Evolutionary conservation across 1,284 basidiomycete species (phyloP).

Genomic region (Cutaneotrichosporon sp.): DNA sequence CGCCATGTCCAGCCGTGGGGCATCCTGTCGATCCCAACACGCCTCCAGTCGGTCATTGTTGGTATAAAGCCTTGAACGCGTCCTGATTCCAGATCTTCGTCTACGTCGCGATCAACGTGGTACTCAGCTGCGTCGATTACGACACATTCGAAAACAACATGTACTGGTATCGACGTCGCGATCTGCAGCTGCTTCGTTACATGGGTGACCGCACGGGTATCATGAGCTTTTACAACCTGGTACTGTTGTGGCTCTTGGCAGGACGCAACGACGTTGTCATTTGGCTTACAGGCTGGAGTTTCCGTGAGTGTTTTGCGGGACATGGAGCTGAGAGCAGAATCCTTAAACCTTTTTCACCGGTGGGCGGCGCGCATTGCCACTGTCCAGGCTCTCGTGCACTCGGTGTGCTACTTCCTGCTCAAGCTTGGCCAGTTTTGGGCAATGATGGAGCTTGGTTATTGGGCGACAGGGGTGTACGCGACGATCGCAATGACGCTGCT

Average conservation of each 20-base stretch:
- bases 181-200: conserved; percentile 21
- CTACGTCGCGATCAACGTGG: conserved; percentile 26
- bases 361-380: conserved; percentile 26
- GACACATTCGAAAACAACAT: conserved; percentile 52
- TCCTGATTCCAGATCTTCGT: conserved; percentile 25
- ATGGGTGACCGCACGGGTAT: conserved; percentile 29
- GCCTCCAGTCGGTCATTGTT: conserved; percentile 26
- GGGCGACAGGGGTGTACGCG: conserved; percentile 11
- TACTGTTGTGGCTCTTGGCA: conserved; percentile 26
- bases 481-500: conserved; percentile 20
- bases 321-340: not conserved
- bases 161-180: conserved; percentile 8
- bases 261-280: conserved; percentile 33
- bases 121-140: conserved; percentile 49
- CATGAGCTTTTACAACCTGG: conserved; percentile 32
- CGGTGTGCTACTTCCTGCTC: conserved; percentile 3
- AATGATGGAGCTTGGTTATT: not conserved
- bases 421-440: not conserved
- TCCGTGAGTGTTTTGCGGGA: conserved; percentile 6
- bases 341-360: conserved; percentile 31
- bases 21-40: conserved; percentile 24
- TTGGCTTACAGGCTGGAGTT: conserved; percentile 36
- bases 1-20: conserved; percentile 22
- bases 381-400: conserved; percentile 27
- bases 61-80: not conserved